Evolutionary conservation across 2,329 filamentous ascomycete genomes (phyloP).

Genomic region (Hypomyces perniciosus): DNA sequence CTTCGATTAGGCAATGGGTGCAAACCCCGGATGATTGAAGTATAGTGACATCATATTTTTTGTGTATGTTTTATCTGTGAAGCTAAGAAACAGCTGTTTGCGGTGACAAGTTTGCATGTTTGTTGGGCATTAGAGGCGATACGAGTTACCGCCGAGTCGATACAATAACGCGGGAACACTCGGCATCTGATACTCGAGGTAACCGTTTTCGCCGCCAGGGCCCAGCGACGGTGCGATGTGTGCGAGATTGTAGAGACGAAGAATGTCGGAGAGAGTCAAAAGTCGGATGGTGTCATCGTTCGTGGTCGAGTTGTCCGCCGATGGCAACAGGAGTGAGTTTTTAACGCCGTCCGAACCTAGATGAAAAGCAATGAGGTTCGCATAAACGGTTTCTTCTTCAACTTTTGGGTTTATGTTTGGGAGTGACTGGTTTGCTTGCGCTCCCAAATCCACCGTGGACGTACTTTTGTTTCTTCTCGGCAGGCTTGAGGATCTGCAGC

Average conservation of each 20-base stretch:
- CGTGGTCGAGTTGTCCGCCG: slow-evolving; percentile 21
- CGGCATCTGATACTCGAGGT: slow-evolving; percentile 9
- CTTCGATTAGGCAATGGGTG: no score
- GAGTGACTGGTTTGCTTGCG: slow-evolving; percentile 25
- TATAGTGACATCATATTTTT: slow-evolving; percentile 15
- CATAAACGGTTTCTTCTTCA: slow-evolving; percentile 35
- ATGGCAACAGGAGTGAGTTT: slow-evolving; percentile 16
- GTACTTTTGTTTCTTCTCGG: slow-evolving; percentile 99
- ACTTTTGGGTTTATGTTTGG: slow-evolving; percentile 19
- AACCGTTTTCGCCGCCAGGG: slow-evolving; percentile 12
- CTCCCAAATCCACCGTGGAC: slow-evolving; percentile 69
- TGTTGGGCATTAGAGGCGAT: slow-evolving; percentile 33
- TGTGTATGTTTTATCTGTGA: slow-evolving; percentile 34
- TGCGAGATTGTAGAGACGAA: slow-evolving; percentile 14
- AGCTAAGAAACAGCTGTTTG: slow-evolving; percentile 38
- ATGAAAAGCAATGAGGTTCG: slow-evolving; percentile 63
- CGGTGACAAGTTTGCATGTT: slow-evolving; percentile 35
- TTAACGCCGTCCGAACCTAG: slow-evolving; percentile 97
- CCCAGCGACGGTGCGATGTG: slow-evolving; percentile 11
- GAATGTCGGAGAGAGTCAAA: slow-evolving; percentile 14
- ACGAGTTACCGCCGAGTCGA: slow-evolving; percentile 14
- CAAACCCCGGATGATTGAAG: background rate
- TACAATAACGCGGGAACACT: slow-evolving; percentile 13
- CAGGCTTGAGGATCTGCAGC: slow-evolving; percentile 91
- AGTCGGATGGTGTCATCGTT: slow-evolving; percentile 5